Percentiles rank a stretch among this genome's conserved stretches.
Conservation (phyloP, 345 rosid species). For the Gossypium thurberi region DNA sequence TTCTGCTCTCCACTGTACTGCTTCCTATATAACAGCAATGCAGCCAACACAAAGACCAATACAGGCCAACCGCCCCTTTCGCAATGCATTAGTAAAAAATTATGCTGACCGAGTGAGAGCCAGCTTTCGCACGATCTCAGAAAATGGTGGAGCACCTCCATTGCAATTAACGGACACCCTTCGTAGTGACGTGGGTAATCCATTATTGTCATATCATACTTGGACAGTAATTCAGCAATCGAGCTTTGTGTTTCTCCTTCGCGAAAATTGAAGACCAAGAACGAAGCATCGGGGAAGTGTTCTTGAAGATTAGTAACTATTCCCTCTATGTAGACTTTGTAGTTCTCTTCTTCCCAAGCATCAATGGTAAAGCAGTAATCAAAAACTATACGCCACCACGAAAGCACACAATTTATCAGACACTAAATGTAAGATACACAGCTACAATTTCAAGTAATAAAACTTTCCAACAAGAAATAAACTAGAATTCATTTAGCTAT, state of each 20-base stretch:
- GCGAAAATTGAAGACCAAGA: conserved; percentile 85
- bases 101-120: conserved; percentile 77
- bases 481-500: background rate
- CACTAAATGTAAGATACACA: conserved; percentile 5
- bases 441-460: background rate
- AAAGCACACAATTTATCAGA: conserved; percentile 15
- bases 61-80: conserved; percentile 87
- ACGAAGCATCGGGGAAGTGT: conserved; percentile 71
- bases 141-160: conserved; percentile 89
- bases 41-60: conserved; percentile 79
- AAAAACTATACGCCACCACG: conserved; percentile 45
- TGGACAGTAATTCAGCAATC: conserved; percentile 52
- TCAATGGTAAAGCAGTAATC: conserved; percentile 83
- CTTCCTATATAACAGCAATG: conserved; percentile 75
- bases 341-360: conserved; percentile 55
- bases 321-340: conserved; percentile 55
- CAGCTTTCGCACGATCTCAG: conserved; percentile 91
- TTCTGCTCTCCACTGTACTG: conserved; percentile 77
- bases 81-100: conserved; percentile 83
- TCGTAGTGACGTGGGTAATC: conserved; percentile 94
- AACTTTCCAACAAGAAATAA: background rate
- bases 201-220: conserved; percentile 80
- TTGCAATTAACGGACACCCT: conserved; percentile 75
- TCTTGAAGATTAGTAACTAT: conserved; percentile 63
- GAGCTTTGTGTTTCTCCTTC: conserved; percentile 55